phyloP scores from a whole-genome alignment of 352 stramenopile genomes.

The Globisporangium radiosum region DNA sequence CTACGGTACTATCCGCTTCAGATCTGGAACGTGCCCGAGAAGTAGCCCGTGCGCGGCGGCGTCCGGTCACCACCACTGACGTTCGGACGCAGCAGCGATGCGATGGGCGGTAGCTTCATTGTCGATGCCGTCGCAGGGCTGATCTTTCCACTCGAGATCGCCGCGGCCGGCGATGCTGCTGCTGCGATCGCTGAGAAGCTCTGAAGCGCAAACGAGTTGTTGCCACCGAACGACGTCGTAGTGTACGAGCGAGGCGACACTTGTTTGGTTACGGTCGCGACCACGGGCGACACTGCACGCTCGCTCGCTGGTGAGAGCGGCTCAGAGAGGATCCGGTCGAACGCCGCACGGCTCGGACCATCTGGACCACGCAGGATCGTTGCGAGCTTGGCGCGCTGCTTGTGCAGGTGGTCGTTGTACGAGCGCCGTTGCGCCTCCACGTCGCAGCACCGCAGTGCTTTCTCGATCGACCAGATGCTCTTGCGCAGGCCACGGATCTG shows the following conservation, averaged over 20 bases:
- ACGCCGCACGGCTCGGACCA: slow-evolving; percentile 39
- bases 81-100: slow-evolving; percentile 42
- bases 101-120: slow-evolving; percentile 47
- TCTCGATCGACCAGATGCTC: slow-evolving; percentile 78
- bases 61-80: slow-evolving; percentile 13
- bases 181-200: slow-evolving; percentile 4
- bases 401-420: slow-evolving; percentile 69
- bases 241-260: slow-evolving; percentile 5
- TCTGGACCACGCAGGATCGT: slow-evolving; percentile 59
- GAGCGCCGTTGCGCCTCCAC: slow-evolving; percentile 53
- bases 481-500: slow-evolving; percentile 69
- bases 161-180: neutral
- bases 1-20: neutral
- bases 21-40: slow-evolving; percentile 17
- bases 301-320: slow-evolving; percentile 52
- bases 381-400: slow-evolving; percentile 62
- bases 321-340: slow-evolving; percentile 59
- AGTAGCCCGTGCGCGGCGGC: slow-evolving; percentile 11
- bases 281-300: slow-evolving; percentile 23
- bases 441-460: slow-evolving; percentile 58
- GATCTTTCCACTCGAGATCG: slow-evolving; percentile 13
- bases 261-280: slow-evolving; percentile 3
- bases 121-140: slow-evolving; percentile 26
- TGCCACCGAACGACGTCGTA: slow-evolving; percentile 1
- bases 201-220: slow-evolving; percentile 7